Base-by-base conservation (phyloP, 2,329 filamentous ascomycete genomes). In the Volutella citrinella region DNA sequence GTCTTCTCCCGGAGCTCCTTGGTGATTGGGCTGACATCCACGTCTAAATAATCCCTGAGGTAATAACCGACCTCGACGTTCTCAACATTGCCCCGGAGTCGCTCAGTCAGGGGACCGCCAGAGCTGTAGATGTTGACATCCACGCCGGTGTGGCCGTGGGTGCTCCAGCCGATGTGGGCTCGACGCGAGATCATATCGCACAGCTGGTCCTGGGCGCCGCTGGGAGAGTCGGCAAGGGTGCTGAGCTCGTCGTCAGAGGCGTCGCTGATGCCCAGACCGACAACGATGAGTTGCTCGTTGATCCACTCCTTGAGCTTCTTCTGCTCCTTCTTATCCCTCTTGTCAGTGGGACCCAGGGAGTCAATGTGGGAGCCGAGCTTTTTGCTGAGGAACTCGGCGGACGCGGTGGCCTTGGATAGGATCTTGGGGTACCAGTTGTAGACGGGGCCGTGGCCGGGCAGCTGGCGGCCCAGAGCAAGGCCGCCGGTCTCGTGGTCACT, bases 401-500 rank as follows among this genome's bases (percentile, higher is more conserved):
- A 89, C 7, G 85, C 84, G 44, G 91, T 91, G 19, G 84, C 84
- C 12, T 70, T 70, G 48, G 84, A 83, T 4, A 98, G 78, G 13
- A 86, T 82, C 25, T 76, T 68, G 2, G 93, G 93, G 52, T 87
- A 85, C 93, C 93, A 98, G 52, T 75, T 64, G 54, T 80, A 80
- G 18, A 78, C 68, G 3, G 76, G 75, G 12, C 71, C 63, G 36
- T 76, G 66, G 20, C 64, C 66, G 10, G 69, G 68, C 29, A 71
- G 62, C 54, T 79, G 93, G 49, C 87, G 76, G 17, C 90, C 91
- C 13, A 83, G 79, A 4, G 88, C 75, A 4, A 98, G 72, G 26
- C 93, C 93, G 18, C 93, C 93, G 1, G 93, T 98, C 61, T 98
- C 93, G 59, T 98, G 93, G 63, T 98, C 93, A 38, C 87, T 95